Percentiles rank a stretch among this genome's conserved stretches.
Conservation (phyloP, 2,329 filamentous ascomycete genomes). For the Aspergillus unguis region DNA sequence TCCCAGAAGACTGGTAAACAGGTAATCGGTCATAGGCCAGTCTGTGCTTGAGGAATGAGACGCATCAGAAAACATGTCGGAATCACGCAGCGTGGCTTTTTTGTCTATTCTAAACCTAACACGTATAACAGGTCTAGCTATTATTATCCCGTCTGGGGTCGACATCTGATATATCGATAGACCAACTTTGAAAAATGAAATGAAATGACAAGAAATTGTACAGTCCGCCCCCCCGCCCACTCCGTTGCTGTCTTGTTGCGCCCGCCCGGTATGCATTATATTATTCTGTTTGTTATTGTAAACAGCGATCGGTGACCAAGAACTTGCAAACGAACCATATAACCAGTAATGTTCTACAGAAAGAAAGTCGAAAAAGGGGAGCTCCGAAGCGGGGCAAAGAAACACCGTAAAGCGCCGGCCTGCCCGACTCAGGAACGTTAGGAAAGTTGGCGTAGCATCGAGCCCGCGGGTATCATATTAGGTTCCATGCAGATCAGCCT, state of each 20-base stretch:
- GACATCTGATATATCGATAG: conserved; percentile 12
- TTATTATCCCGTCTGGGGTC: conserved; percentile 17
- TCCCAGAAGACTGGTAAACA: too few relatives aligned
- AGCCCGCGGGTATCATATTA: conserved; percentile 29
- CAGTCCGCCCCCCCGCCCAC: conserved; percentile 11
- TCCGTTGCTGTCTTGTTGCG: conserved; percentile 12
- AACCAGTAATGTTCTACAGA: conserved; percentile 13
- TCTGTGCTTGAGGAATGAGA: background rate
- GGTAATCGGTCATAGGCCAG: background rate
- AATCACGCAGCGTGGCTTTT: background rate
- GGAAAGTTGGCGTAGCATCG: conserved; percentile 25
- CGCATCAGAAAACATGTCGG: background rate
- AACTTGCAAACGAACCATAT: background rate
- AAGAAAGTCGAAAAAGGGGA: conserved; percentile 2
- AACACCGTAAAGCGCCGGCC: conserved; percentile 25
- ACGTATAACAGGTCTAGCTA: conserved; percentile 13
- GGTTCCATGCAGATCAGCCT: conserved; percentile 23
- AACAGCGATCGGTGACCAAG: conserved; percentile 7
- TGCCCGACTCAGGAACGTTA: conserved; percentile 23
- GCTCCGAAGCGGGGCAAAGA: conserved; percentile 6
- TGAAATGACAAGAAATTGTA: conserved; percentile 18
- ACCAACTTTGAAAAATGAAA: conserved; percentile 17
- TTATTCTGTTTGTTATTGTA: conserved; percentile 13
- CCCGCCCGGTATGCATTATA: conserved; percentile 15
- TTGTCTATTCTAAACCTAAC: conserved; percentile 5